Conservation (phyloP, 2,329 filamentous ascomycete species). For the Byssochlamys sp. region DNA sequence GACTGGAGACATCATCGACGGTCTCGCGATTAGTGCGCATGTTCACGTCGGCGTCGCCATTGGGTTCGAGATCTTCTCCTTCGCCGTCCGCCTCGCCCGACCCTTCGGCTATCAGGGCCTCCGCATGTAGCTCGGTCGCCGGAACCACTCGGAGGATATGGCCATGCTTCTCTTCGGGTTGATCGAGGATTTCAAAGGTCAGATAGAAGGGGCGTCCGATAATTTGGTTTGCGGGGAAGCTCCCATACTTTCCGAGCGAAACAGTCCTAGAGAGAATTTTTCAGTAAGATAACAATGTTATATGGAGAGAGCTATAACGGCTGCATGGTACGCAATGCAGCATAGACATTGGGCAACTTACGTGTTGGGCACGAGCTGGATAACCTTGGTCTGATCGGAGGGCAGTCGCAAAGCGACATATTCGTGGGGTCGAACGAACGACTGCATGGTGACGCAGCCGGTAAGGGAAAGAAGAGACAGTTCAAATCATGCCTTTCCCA, state of each 20-base stretch:
- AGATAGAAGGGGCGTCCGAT: constrained; percentile 84
- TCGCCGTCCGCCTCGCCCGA: constrained; percentile 27
- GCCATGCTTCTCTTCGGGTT: constrained; percentile 48
- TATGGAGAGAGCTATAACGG: constrained; percentile 11
- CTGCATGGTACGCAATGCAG: too few species aligned
- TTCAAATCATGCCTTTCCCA: not conserved
- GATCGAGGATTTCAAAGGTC: constrained; percentile 80
- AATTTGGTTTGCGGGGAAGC: constrained; percentile 78
- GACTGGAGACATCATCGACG: constrained; percentile 55
- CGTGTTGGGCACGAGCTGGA: constrained; percentile 55
- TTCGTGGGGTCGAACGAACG: constrained; percentile 27
- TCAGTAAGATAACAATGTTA: constrained; percentile 9
- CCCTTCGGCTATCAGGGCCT: constrained; percentile 51
- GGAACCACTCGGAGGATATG: constrained; percentile 65
- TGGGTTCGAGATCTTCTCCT: constrained; percentile 24
- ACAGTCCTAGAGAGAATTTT: constrained; percentile 54
- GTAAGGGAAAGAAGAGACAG: not conserved
- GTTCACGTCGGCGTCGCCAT: constrained; percentile 31
- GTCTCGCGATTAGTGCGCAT: constrained; percentile 56
- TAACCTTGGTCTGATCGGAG: constrained; percentile 48
- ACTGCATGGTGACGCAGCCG: constrained; percentile 23
- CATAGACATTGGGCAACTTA: constrained; percentile 35
- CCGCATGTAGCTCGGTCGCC: constrained; percentile 71
- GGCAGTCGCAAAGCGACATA: constrained; percentile 34
- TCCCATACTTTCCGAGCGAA: constrained; percentile 83